phyloP scores from a whole-genome alignment of 139 green algal genomes.

The Auxenochlorella pyrenoidosa region DNA sequence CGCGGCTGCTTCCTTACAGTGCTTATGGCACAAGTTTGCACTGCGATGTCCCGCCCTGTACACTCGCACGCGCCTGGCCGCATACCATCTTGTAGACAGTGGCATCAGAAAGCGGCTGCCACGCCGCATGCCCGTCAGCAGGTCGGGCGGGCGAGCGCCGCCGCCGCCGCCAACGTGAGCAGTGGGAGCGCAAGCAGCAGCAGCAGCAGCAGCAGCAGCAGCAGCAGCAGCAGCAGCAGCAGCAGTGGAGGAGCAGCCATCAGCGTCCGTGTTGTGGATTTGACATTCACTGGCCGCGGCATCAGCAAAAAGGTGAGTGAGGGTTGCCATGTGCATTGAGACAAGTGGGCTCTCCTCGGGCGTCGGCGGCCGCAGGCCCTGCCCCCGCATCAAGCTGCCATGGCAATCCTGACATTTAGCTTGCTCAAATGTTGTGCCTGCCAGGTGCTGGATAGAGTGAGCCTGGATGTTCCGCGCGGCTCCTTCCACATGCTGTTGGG shows the following conservation, averaged over 20 bases:
- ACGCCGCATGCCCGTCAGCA: too few relatives aligned
- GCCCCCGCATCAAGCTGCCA: too few relatives aligned
- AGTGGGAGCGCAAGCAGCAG: not conserved
- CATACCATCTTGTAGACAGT: too few relatives aligned
- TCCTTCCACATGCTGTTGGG: conserved; percentile 94
- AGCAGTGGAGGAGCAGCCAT: not conserved
- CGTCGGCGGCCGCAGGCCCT: too few relatives aligned
- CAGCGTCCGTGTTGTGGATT: conserved; percentile 17
- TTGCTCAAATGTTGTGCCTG: not conserved
- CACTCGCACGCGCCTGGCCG: too few relatives aligned
- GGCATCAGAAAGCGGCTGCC: too few relatives aligned
- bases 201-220: not conserved
- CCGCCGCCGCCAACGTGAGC: not conserved
- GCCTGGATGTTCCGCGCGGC: conserved; percentile 63
- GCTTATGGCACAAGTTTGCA: not conserved
- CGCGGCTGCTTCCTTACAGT: not conserved
- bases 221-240: conserved; percentile 1
- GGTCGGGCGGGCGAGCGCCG: too few relatives aligned
- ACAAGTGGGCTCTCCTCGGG: too few relatives aligned
- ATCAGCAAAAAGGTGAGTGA: conserved; percentile 20
- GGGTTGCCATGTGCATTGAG: too few relatives aligned
- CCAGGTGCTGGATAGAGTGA: conserved; percentile 24
- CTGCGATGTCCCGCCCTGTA: not conserved
- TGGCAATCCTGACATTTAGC: too few relatives aligned
- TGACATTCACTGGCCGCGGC: conserved; percentile 18